Percentiles rank a stretch among this genome's conserved stretches.
phyloP scores from a whole-genome alignment of 495 filamentous ascomycete genomes.

The Hypoxylon trugodes region DNA sequence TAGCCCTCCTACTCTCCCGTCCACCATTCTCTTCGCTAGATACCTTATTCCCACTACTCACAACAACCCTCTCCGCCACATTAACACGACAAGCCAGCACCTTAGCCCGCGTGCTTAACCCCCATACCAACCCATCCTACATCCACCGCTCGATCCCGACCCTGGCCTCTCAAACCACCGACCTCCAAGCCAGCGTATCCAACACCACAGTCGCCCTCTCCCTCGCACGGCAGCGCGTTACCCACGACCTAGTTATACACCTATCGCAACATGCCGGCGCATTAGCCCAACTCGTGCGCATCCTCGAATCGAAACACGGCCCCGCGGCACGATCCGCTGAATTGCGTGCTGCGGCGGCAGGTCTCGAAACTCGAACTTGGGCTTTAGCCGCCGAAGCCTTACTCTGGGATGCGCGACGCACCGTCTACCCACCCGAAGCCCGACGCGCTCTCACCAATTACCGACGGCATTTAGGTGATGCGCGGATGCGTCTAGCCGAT shows the following conservation, averaged over 20 bases:
- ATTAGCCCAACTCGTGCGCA: slow-evolving; percentile 46
- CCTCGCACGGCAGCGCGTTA: slow-evolving; percentile 44
- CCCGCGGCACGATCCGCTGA: slow-evolving; percentile 68
- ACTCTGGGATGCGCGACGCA: slow-evolving; percentile 38
- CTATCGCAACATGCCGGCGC: slow-evolving; percentile 41
- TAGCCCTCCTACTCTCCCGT: slow-evolving; percentile 48
- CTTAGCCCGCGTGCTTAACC: slow-evolving; percentile 56
- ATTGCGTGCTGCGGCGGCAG: slow-evolving; percentile 63
- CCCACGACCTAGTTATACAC: slow-evolving; percentile 41
- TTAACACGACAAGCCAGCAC: slow-evolving; percentile 50
- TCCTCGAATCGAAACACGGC: slow-evolving; percentile 68
- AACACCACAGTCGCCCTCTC: slow-evolving; percentile 42
- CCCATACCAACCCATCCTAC: slow-evolving; percentile 61
- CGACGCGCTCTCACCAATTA: slow-evolving; percentile 65
- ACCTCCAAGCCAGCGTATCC: slow-evolving; percentile 37
- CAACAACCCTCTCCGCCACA: slow-evolving; percentile 49
- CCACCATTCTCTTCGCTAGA: slow-evolving; percentile 54
- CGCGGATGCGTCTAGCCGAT: slow-evolving; percentile 58
- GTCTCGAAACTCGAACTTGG: slow-evolving; percentile 62
- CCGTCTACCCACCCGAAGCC: slow-evolving; percentile 67
- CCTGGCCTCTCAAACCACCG: slow-evolving; percentile 41
- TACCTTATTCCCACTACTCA: slow-evolving; percentile 51
- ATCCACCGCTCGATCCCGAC: slow-evolving; percentile 58
- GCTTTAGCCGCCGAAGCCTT: slow-evolving; percentile 45
- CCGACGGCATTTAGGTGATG: slow-evolving; percentile 60